A percentile compares a stretch with the other conserved stretches of the same genome.
Evolutionary conservation across 306 rosid genomes (phyloP).

Genomic region (Ceratonia siliqua): DNA sequence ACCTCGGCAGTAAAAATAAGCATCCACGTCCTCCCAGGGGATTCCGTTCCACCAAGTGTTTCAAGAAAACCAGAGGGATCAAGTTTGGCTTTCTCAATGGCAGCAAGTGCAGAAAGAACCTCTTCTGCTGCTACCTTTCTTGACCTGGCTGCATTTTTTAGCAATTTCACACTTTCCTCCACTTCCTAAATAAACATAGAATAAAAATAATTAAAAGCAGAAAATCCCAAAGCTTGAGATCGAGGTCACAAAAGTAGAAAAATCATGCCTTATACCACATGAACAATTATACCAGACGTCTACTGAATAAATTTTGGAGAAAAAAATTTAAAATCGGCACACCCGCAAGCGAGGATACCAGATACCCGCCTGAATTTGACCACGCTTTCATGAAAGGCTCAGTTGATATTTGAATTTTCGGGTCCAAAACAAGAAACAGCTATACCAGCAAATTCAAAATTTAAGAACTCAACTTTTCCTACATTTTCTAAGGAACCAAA

Average conservation of each 20-base stretch:
- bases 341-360: no score
- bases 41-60: slow-evolving; percentile 73
- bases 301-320: neutral
- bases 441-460: slow-evolving; percentile 12
- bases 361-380: neutral
- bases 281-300: neutral
- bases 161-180: slow-evolving; percentile 71
- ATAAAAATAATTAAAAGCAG: slow-evolving; percentile 23
- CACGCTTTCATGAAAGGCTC: slow-evolving; percentile 13
- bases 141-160: slow-evolving; percentile 80
- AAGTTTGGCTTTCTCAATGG: slow-evolving; percentile 76
- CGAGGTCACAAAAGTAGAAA: neutral
- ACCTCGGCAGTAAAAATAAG: slow-evolving; percentile 82
- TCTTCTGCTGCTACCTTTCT: slow-evolving; percentile 62
- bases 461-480: neutral
- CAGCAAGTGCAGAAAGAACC: slow-evolving; percentile 72
- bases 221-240: slow-evolving; percentile 5
- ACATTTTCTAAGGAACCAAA: slow-evolving; percentile 20
- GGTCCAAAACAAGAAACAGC: neutral
- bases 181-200: slow-evolving; percentile 61
- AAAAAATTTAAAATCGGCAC: no score
- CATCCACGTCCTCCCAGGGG: slow-evolving; percentile 99
- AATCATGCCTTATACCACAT: neutral
- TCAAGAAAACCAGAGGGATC: slow-evolving; percentile 75
- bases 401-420: neutral